phyloP scores from a whole-genome alignment of 2,329 filamentous ascomycete genomes.

The Magnaporthiopsis poae region DNA sequence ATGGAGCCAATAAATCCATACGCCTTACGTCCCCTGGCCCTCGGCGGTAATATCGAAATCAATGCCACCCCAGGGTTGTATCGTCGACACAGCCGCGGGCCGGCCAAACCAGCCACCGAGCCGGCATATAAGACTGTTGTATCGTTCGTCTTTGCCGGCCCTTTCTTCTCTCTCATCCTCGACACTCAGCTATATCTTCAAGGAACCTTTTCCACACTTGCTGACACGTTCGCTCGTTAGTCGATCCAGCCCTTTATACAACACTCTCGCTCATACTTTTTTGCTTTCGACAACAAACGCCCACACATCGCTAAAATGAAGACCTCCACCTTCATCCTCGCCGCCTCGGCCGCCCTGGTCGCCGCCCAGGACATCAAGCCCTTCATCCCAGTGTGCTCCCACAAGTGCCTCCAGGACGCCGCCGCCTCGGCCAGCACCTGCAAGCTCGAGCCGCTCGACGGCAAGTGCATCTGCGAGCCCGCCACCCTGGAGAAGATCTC shows the following conservation, averaged over 20 bases:
- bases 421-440: not conserved
- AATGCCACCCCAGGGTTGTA: not conserved
- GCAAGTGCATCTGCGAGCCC: not conserved
- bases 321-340: not conserved
- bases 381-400: not conserved
- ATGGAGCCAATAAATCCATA: not conserved
- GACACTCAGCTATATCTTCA: not conserved
- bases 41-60: not conserved
- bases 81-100: no score
- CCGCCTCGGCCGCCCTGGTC: not conserved
- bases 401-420: not conserved
- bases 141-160: not conserved
- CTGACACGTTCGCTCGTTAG: not conserved
- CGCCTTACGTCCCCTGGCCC: not conserved
- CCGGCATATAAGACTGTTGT: not conserved
- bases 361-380: constrained; percentile 3
- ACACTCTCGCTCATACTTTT: not conserved
- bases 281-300: not conserved
- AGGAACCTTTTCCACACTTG: not conserved
- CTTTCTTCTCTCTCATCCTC: not conserved
- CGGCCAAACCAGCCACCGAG: not conserved
- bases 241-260: not conserved
- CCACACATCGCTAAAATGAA: not conserved
- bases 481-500: not conserved
- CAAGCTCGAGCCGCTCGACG: not conserved